Base-by-base conservation (phyloP, 1,284 basidiomycete species). In the Apiotrichum siamense region DNA sequence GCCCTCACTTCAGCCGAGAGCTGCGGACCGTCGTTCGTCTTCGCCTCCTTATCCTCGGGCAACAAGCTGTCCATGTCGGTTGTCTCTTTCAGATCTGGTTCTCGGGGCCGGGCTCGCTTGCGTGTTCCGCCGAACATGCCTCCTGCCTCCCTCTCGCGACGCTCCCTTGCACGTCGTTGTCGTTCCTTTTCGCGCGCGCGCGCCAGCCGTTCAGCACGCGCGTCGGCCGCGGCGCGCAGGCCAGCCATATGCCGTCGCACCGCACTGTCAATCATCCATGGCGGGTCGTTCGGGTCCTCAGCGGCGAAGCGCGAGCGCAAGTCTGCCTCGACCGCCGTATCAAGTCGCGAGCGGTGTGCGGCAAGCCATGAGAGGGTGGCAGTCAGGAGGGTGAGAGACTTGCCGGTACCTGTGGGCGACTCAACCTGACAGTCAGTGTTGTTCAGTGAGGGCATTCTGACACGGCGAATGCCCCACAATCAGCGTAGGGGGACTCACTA, bases 361-460 rank as follows among this genome's bases (percentile, higher is more conserved):
- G 74, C 66, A 3, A 93, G 77, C 89, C 90, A 93, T 2, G 86
- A 84, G 44, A 93, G 70, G 12, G 86, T 81, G 2, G 87, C 79
- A 49, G 86, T 88, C 5, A 93, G 77, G 3, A 93, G 78, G 59
- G 84, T 88, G n/a, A 92, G 73, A 0, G 87, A 88, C 73, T 93
- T 93, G 25, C 89, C 89, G 80, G 88, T 91, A 57, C 88, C 88
- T 0, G 88, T 91, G 0, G 88, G 89, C 57, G 85, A 88, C 68
- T 91, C 88, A 20, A 89, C 70, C 70, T 73, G 49, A 29, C 3
- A n/a, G 32, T n/a, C 7, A n/a, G 13, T 7, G 23, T 42, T 9
- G n/a, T n/a, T n/a, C n/a, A n/a, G n/a, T n/a, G n/a, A n/a, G n/a
- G n/a, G n/a, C n/a, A n/a, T n/a, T n/a, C n/a, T n/a, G n/a, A n/a